Base-by-base conservation (phyloP, 768 basidiomycete genomes). In the Glaciozyma martinii region DNA sequence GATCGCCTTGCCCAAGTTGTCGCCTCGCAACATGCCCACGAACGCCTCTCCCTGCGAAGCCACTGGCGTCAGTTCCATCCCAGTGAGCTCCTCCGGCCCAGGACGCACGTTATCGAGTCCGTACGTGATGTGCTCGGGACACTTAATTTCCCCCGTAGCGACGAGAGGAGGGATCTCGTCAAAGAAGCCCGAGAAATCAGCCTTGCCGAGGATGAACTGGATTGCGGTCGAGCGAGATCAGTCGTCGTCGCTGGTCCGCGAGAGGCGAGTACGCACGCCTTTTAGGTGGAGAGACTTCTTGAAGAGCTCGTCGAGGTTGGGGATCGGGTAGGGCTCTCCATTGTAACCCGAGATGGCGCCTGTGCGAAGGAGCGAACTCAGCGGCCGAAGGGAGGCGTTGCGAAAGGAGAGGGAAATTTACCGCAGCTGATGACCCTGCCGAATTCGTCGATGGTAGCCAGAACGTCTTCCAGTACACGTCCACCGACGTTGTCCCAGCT, bases 401-500 rank as follows among this genome's bases (percentile, higher is more conserved):
- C 6, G 57, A 37, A 1, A 8, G 29, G 54, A 30, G 32, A 43
- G n/a, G n/a, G 16, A 9, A 18, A n/a, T 12, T 12, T 18, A 5
- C 66, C 61, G 58, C 71, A 63, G 21, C 67, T 70, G 60, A 74
- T 67, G 59, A 73, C 67, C 9, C 70, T 54, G 2, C 74, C 75
- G 54, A 67, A 58, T 25, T 29, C 47, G 44, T 71, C 69, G 68
- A 73, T 73, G 27, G 66, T 62, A 7, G 33, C 37, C 29, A 75
- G 64, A 21, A 69, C 72, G 5, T 65, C 63, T 40, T 77, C 76
- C 46, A 77, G 72, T 1, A 69, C 70, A 46, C 65, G 60, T 3
- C 74, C 73, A 27, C 74, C 75, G 44, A 76, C 75, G 58, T 74
- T 76, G 42, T 76, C 76, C 64, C 69, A 57, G 55, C n/a, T 21